phyloP scores from a whole-genome alignment of 768 basidiomycete genomes.

The Lactarius deliciosus region DNA sequence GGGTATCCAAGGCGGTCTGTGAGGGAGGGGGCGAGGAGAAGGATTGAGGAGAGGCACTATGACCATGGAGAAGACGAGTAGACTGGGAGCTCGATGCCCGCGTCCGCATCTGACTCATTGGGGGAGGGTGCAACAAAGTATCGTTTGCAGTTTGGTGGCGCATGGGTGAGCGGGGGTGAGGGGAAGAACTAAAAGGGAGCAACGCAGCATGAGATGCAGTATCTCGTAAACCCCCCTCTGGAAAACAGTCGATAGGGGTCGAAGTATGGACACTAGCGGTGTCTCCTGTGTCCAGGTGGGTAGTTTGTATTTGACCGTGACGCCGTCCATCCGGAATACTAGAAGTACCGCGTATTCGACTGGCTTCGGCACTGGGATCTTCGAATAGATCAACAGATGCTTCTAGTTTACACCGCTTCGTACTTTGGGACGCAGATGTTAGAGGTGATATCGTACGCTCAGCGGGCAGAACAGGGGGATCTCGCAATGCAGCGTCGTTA shows the following conservation, averaged over 20 bases:
- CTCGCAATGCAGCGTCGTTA: background rate
- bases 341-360: background rate
- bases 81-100: background rate
- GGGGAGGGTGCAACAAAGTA: background rate
- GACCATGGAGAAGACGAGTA: background rate
- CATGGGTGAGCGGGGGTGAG: background rate
- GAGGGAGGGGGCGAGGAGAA: conserved; percentile 1
- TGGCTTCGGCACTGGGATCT: background rate
- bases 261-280: background rate
- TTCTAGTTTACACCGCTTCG: background rate
- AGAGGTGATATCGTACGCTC: background rate
- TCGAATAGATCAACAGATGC: background rate
- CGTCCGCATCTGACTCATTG: background rate
- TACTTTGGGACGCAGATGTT: background rate
- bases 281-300: background rate
- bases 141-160: background rate
- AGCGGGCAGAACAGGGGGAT: background rate
- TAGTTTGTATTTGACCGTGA: background rate
- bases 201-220: background rate
- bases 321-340: background rate
- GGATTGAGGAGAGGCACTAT: background rate
- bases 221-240: background rate
- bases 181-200: background rate
- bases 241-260: background rate
- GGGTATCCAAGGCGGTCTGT: conserved; percentile 7